A percentile compares a stretch with the other conserved stretches of the same genome.
Evolutionary conservation across 768 basidiomycete genomes (phyloP).

Genomic region (Hortiboletus flavorubellus): DNA sequence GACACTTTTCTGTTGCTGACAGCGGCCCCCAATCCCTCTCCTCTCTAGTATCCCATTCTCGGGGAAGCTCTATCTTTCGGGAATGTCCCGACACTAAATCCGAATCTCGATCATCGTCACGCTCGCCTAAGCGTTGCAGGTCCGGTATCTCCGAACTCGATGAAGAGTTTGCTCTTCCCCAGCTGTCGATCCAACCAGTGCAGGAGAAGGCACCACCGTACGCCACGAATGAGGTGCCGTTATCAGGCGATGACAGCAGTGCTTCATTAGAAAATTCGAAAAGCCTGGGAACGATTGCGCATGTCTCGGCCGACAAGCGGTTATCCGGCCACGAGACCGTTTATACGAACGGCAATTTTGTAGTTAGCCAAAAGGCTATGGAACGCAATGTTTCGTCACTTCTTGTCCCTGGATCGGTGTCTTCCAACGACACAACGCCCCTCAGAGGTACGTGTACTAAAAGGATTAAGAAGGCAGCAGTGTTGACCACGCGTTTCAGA

Average conservation of each 20-base stretch:
- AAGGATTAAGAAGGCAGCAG: neutral
- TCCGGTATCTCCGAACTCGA: slow-evolving; percentile 28
- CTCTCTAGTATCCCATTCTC: slow-evolving; percentile 23
- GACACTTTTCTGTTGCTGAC: slow-evolving; percentile 5
- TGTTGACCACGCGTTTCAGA: slow-evolving; percentile 18
- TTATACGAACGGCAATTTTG: slow-evolving; percentile 19
- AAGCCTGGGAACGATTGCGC: slow-evolving; percentile 16
- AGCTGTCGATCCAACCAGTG: slow-evolving; percentile 25
- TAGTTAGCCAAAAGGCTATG: slow-evolving; percentile 9
- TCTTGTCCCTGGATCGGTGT: slow-evolving; percentile 4
- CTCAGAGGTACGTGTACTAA: slow-evolving; percentile 16
- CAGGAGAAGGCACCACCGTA: slow-evolving; percentile 34
- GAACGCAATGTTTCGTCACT: slow-evolving; percentile 14
- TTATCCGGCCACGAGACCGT: slow-evolving; percentile 23
- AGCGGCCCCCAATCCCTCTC: slow-evolving; percentile 15
- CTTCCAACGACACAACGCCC: slow-evolving; percentile 5
- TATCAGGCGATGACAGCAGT: slow-evolving; percentile 7
- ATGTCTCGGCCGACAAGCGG: slow-evolving; percentile 13
- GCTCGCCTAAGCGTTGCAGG: slow-evolving; percentile 42
- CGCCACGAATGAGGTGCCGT: slow-evolving; percentile 12
- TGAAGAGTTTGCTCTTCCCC: slow-evolving; percentile 18
- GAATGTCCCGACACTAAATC: slow-evolving; percentile 33
- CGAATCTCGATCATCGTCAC: slow-evolving; percentile 48
- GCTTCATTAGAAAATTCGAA: slow-evolving; percentile 18
- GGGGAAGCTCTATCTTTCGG: slow-evolving; percentile 27